These are phyloP conservation scores for Knoxia roxburghii DNA, from an alignment of 257 asterid species.

Conservation along the genomic window DNA sequence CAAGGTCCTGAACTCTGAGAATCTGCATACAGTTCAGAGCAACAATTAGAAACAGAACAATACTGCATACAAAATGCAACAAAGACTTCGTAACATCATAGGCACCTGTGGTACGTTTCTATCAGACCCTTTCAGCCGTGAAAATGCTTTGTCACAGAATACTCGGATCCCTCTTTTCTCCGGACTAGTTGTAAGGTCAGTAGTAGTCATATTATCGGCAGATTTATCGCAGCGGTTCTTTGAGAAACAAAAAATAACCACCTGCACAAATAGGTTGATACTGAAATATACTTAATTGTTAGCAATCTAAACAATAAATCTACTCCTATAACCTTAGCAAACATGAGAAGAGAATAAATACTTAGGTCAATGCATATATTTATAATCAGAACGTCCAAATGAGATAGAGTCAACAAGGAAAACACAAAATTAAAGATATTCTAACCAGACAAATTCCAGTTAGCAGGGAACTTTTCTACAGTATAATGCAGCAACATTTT, in stretches of 20 bases:
- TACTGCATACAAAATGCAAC: background rate
- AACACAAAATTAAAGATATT: background rate
- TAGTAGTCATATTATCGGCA: constrained; percentile 77
- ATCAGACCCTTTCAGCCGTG: constrained; percentile 96
- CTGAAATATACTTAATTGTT: constrained; percentile 9
- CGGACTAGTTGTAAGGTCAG: constrained; percentile 86
- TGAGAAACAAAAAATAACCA: constrained; percentile 94
- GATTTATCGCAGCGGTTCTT: constrained; percentile 92
- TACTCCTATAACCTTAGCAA: background rate
- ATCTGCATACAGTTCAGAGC: constrained; percentile 47
- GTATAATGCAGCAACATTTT: background rate
- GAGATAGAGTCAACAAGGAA: background rate
- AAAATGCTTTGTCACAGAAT: constrained; percentile 95
- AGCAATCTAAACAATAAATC: background rate
- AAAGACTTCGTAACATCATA: constrained; percentile 15
- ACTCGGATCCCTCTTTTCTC: constrained; percentile 96
- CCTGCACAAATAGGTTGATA: constrained; percentile 41
- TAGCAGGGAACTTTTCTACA: background rate
- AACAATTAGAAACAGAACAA: constrained; percentile 10
- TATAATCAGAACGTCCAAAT: background rate
- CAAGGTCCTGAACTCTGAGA: constrained; percentile 90
- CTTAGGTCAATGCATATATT: background rate
- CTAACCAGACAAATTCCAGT: background rate
- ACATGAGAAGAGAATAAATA: background rate
- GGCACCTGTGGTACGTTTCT: constrained; percentile 95